These are phyloP conservation scores for Talaromyces sp. DNA, from an alignment of 2,329 filamentous ascomycete species.

Conservation along the genomic window DNA sequence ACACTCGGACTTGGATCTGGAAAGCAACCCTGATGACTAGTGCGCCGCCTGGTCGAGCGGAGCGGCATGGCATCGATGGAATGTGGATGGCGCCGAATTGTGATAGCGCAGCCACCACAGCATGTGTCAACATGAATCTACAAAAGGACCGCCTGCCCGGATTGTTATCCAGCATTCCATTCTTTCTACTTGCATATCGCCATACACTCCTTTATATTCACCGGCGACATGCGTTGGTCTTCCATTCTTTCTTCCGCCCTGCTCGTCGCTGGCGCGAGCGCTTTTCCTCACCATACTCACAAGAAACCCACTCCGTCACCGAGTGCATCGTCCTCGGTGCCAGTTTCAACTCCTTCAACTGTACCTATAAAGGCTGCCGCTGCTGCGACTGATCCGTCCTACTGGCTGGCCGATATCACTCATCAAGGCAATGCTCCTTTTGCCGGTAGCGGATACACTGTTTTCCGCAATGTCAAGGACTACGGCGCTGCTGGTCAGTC, in stretches of 20 bases:
- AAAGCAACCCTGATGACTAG: constrained; percentile 8
- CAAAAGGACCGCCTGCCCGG: background rate
- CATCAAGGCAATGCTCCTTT: constrained; percentile 30
- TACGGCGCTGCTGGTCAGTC: constrained; percentile 31
- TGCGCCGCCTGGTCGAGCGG: background rate
- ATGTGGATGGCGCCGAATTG: background rate
- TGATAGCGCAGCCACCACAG: background rate
- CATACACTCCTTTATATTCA: constrained; percentile 15
- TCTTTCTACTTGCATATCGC: background rate
- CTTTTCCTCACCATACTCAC: constrained; percentile 1
- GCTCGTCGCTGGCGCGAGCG: constrained; percentile 23
- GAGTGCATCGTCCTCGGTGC: constrained; percentile 18
- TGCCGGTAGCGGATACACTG: constrained; percentile 16
- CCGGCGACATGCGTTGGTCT: constrained; percentile 19
- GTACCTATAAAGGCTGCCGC: background rate
- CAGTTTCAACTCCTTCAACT: constrained; percentile 4
- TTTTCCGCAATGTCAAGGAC: constrained; percentile 24
- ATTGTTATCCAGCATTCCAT: background rate
- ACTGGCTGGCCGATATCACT: constrained; percentile 34
- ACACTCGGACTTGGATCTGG: constrained; percentile 1
- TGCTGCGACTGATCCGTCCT: constrained; percentile 23
- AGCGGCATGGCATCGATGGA: background rate
- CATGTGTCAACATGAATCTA: background rate
- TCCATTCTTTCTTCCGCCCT: constrained; percentile 14
- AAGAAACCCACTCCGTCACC: constrained; percentile 10